These are phyloP conservation scores for Myxozyma neotropica DNA, from an alignment of 805 yeast genomes.

Conservation along the genomic window DNA sequence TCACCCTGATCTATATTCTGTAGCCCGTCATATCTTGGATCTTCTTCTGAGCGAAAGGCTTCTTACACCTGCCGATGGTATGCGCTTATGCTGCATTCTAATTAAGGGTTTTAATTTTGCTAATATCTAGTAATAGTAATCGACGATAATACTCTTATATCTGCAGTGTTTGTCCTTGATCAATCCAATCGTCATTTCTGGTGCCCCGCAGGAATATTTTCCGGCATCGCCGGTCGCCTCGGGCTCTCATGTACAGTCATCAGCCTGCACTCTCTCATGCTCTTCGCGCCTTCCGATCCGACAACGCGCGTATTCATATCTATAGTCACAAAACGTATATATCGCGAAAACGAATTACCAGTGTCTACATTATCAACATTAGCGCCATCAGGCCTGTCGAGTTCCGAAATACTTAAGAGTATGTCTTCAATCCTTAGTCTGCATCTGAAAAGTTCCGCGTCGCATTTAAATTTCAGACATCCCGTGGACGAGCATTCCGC, in stretches of 20 bases:
- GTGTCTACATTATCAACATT: background rate
- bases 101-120: no score
- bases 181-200: slow-evolving; percentile 14
- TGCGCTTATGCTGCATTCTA: background rate
- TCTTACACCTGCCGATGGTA: background rate
- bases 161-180: slow-evolving; percentile 8
- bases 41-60: background rate
- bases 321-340: background rate
- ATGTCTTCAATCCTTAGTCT: background rate
- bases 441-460: background rate
- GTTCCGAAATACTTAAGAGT: background rate
- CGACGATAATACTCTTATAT: background rate
- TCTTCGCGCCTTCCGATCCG: background rate
- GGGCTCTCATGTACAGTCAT: slow-evolving; percentile 3
- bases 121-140: background rate
- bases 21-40: background rate
- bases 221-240: slow-evolving; percentile 27
- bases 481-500: background rate
- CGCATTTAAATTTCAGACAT: background rate
- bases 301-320: background rate
- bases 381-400: background rate
- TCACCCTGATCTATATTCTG: background rate
- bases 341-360: background rate
- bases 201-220: slow-evolving; percentile 14
- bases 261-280: background rate